These are phyloP conservation scores for Phytophthora sansomeana DNA, from an alignment of 352 stramenopile genomes.

Conservation along the genomic window DNA sequence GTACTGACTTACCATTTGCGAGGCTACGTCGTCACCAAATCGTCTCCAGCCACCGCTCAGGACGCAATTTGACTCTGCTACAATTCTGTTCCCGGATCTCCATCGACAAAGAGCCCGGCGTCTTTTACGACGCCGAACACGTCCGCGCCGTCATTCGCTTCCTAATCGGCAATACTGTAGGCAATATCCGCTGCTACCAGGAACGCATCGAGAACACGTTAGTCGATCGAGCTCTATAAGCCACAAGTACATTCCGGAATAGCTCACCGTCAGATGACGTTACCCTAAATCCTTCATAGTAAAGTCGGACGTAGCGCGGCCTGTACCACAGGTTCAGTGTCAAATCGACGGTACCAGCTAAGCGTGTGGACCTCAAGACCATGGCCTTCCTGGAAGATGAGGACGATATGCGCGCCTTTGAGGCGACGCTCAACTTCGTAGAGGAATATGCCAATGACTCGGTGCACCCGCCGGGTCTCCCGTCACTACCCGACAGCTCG, in stretches of 20 bases:
- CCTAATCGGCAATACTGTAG: slow-evolving; percentile 37
- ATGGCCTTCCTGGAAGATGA: slow-evolving; percentile 27
- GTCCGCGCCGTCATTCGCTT: slow-evolving; percentile 45
- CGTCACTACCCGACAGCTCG: slow-evolving; percentile 9
- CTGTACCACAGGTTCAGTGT: background rate
- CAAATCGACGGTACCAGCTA: slow-evolving; percentile 4
- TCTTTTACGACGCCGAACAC: slow-evolving; percentile 21
- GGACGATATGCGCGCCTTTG: slow-evolving; percentile 26
- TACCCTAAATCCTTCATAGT: background rate
- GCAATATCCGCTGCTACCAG: slow-evolving; percentile 39
- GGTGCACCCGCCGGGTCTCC: slow-evolving; percentile 4
- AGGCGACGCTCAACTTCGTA: slow-evolving; percentile 27
- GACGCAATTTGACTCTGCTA: slow-evolving; percentile 45
- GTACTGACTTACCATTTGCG: slow-evolving; percentile 11
- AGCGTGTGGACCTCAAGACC: background rate
- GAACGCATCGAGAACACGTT: slow-evolving; percentile 53
- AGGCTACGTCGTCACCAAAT: slow-evolving; percentile 44
- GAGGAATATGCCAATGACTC: slow-evolving; percentile 21
- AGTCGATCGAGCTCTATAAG: slow-evolving; percentile 14
- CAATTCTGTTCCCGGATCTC: slow-evolving; percentile 56
- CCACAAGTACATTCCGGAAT: background rate
- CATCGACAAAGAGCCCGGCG: slow-evolving; percentile 39
- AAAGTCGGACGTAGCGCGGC: background rate
- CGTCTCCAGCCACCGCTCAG: slow-evolving; percentile 24
- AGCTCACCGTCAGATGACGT: background rate